Evolutionary conservation across 2,329 filamentous ascomycete species (phyloP).

Genomic region (Verticillium tricorpus): DNA sequence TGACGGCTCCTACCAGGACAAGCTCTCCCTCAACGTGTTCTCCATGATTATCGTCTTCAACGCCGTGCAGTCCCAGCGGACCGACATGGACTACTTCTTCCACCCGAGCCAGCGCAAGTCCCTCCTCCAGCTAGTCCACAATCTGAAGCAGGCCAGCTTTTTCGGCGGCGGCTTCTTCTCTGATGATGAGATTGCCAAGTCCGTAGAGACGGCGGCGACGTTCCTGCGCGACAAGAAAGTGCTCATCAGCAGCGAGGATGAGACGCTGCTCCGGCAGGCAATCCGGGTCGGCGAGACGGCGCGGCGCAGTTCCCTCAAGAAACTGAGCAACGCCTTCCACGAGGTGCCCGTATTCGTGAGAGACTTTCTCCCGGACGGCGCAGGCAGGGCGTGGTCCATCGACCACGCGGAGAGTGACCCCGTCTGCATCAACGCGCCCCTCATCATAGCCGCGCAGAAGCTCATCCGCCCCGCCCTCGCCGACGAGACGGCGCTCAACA

Average conservation of each 20-base stretch:
- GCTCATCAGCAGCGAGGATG: conserved; percentile 56
- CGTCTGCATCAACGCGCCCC: conserved; percentile 43
- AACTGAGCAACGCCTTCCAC: conserved; percentile 62
- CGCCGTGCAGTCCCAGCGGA: conserved; percentile 79
- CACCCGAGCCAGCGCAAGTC: conserved; percentile 67
- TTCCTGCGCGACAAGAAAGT: conserved; percentile 64
- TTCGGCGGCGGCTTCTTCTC: conserved; percentile 78
- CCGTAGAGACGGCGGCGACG: conserved; percentile 60
- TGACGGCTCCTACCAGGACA: conserved; percentile 81
- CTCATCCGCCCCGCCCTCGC: conserved; percentile 41
- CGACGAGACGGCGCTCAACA: conserved; percentile 38
- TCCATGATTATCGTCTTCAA: conserved; percentile 81
- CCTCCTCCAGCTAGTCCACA: conserved; percentile 66
- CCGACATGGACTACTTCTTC: conserved; percentile 84
- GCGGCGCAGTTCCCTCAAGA: conserved; percentile 57
- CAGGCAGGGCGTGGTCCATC: conserved; percentile 66
- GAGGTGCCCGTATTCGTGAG: conserved; percentile 73
- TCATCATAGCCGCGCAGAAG: conserved; percentile 49
- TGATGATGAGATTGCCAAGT: conserved; percentile 54
- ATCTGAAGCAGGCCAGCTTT: conserved; percentile 79
- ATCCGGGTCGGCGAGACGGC: conserved; percentile 61
- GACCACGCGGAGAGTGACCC: conserved; percentile 44
- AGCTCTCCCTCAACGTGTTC: conserved; percentile 78
- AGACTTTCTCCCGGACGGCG: conserved; percentile 56
- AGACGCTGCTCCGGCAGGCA: conserved; percentile 54